Evolutionary conservation across 2,329 filamentous ascomycete genomes (phyloP).

Genomic region (Paraconiothyrium brasiliense): DNA sequence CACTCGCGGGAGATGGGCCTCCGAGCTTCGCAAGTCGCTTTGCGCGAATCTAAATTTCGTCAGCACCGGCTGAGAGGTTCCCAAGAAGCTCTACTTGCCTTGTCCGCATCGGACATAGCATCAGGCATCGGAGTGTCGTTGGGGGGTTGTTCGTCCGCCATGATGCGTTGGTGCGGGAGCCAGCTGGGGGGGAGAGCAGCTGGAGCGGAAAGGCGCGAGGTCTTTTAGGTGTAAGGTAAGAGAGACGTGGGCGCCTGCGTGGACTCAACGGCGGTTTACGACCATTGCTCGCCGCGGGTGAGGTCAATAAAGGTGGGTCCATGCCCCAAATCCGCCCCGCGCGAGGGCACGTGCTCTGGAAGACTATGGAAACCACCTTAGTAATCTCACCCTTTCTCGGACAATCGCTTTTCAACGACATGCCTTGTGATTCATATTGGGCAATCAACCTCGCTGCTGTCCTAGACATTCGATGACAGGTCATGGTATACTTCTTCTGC

Average conservation of each 20-base stretch:
- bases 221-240: not conserved
- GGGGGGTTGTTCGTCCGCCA: slow-evolving; percentile 36
- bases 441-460: too few species aligned
- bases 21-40: slow-evolving; percentile 73
- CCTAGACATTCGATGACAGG: too few species aligned
- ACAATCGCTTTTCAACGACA: not conserved
- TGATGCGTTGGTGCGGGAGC: slow-evolving; percentile 22
- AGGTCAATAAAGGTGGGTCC: not conserved
- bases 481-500: too few species aligned
- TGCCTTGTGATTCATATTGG: too few species aligned
- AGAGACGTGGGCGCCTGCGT: not conserved
- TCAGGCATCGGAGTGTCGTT: slow-evolving; percentile 52
- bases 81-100: slow-evolving; percentile 53
- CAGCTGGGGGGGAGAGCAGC: slow-evolving; percentile 3
- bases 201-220: not conserved
- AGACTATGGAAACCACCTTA: slow-evolving; percentile 5
- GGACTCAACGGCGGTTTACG: slow-evolving; percentile 1
- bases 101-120: slow-evolving; percentile 58
- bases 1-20: slow-evolving; percentile 36
- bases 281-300: slow-evolving; percentile 3
- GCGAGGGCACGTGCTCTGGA: slow-evolving; percentile 11
- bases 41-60: slow-evolving; percentile 66
- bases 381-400: not conserved
- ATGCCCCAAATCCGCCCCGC: slow-evolving; percentile 1
- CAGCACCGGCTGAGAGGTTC: slow-evolving; percentile 38